Base-by-base conservation (phyloP, 1,284 basidiomycete genomes). In the Leccinum pachyderme region DNA sequence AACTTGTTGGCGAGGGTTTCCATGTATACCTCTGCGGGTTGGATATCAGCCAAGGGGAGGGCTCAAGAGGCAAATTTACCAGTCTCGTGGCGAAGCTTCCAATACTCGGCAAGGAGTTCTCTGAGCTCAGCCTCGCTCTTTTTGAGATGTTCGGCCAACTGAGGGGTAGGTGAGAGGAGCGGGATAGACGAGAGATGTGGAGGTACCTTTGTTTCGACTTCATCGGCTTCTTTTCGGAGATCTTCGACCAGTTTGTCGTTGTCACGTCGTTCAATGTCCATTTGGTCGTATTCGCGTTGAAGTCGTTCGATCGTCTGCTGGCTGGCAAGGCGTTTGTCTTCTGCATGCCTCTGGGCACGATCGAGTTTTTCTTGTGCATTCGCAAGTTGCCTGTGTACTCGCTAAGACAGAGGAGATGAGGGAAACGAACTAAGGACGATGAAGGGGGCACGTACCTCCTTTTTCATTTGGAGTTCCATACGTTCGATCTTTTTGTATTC, bases 211-310 rank as follows among this genome's bases (percentile, higher is more conserved):
- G 76, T 72, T 62, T 90, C 87, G 29, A 84, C 74, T 32, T 79
- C 80, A 52, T 83, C 80, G 2, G 86, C 86, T 58, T 89, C 82
- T 49, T 73, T 75, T n/a, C n/a, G n/a, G 32, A 88, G 73, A 64
- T 89, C 85, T 59, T 91, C 87, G 2, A 90, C n/a, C n/a, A n/a
- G n/a, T n/a, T n/a, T n/a, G n/a, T n/a, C n/a, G 55, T 90, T 91
- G 53, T 90, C 86, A 49, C 83, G 75, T 47, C 89, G 76, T 63
- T 90, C 89, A 15, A 82, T 63, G n/a, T 79, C 80, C 87, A 91
- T 90, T 59, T 87, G 76, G 37, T 89, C 83, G 66, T 87, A 93
- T 72, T 93, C 88, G 37, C 74, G 76, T n/a, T n/a, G n/a, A n/a
- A n/a, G n/a, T n/a, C n/a, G n/a, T n/a, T n/a, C n/a, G n/a, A n/a